phyloP scores from a whole-genome alignment of 2,329 filamentous ascomycete genomes.

The Coniochaeta pulveracea region DNA sequence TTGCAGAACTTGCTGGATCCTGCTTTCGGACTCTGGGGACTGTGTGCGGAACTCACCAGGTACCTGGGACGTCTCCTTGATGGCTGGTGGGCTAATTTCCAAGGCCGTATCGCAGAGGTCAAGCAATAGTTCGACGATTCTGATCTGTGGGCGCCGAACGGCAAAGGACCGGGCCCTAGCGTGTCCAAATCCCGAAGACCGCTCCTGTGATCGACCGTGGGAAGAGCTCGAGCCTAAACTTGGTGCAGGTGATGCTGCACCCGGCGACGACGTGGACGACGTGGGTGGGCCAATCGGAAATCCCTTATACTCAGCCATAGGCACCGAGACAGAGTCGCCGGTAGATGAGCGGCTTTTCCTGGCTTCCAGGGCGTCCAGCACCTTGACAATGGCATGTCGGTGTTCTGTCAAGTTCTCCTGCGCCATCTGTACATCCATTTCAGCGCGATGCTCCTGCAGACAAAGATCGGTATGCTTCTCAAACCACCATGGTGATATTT shows the following conservation, averaged over 20 bases:
- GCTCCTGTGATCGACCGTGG: constrained; percentile 60
- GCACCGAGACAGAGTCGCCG: constrained; percentile 38
- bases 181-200: constrained; percentile 65
- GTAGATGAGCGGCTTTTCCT: constrained; percentile 54
- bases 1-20: constrained; percentile 86
- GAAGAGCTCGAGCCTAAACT: constrained; percentile 46
- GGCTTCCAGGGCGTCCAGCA: constrained; percentile 83
- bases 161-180: constrained; percentile 79
- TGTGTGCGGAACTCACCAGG: constrained; percentile 78
- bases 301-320: constrained; percentile 76
- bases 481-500: constrained; percentile 99
- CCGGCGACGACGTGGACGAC: constrained; percentile 60
- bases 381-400: constrained; percentile 86
- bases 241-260: constrained; percentile 29
- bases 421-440: constrained; percentile 95
- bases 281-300: constrained; percentile 69
- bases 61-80: constrained; percentile 67
- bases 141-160: constrained; percentile 74
- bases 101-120: constrained; percentile 93
- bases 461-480: constrained; percentile 97
- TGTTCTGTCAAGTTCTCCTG: constrained; percentile 90
- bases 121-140: constrained; percentile 88
- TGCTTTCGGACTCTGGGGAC: constrained; percentile 90
- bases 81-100: constrained; percentile 86
- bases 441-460: constrained; percentile 86